These are phyloP conservation scores for Leishmania aethiopica DNA, from an alignment of 208 protist species.

Conservation along the genomic window DNA sequence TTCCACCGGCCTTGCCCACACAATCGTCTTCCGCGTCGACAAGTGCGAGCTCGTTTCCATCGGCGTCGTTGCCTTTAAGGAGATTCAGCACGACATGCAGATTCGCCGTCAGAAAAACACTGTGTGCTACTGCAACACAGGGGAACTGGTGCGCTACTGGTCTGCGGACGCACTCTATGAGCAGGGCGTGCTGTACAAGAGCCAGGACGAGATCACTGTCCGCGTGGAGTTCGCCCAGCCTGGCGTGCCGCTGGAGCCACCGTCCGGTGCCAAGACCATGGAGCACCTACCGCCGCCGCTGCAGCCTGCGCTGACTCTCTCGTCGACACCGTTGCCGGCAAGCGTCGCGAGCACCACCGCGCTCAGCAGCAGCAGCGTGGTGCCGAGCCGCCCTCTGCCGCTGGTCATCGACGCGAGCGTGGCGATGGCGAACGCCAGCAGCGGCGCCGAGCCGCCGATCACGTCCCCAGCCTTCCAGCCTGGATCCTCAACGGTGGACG, in stretches of 20 bases:
- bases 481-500: slow-evolving; percentile 16
- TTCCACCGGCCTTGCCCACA: slow-evolving; percentile 42
- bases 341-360: slow-evolving; percentile 10
- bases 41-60: slow-evolving; percentile 78
- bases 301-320: slow-evolving; percentile 15
- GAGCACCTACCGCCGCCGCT: slow-evolving; percentile 21
- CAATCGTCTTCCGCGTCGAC: slow-evolving; percentile 70
- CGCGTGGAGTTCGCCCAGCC: slow-evolving; percentile 51
- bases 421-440: slow-evolving; percentile 10
- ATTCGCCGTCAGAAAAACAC: slow-evolving; percentile 56
- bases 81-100: slow-evolving; percentile 47
- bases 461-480: slow-evolving; percentile 31
- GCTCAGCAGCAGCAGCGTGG: not conserved
- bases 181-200: slow-evolving; percentile 51
- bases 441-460: slow-evolving; percentile 14
- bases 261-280: not conserved
- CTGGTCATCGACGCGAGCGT: not conserved
- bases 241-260: slow-evolving; percentile 27
- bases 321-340: slow-evolving; percentile 13
- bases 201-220: slow-evolving; percentile 58
- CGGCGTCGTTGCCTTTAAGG: slow-evolving; percentile 62
- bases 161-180: slow-evolving; percentile 41
- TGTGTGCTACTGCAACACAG: slow-evolving; percentile 82
- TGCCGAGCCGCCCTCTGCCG: not conserved
- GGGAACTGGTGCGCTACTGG: slow-evolving; percentile 71